These are phyloP conservation scores for Groenewaldozyma tartarivorans DNA, from an alignment of 805 yeast genomes.

Conservation along the genomic window DNA sequence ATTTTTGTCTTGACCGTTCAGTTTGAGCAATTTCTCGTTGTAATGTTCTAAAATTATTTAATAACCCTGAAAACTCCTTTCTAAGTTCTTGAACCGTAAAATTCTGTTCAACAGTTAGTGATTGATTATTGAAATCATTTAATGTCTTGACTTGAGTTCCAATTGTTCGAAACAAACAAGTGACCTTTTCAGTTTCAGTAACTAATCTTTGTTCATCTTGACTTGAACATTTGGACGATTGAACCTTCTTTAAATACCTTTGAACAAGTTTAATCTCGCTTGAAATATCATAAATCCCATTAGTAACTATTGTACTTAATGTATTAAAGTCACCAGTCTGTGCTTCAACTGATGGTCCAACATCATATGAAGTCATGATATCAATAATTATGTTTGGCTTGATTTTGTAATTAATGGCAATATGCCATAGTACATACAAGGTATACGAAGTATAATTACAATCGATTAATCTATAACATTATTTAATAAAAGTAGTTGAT, in stretches of 20 bases:
- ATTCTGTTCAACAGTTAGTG: conserved; percentile 15
- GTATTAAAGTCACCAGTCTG: conserved; percentile 10
- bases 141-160: conserved; percentile 12
- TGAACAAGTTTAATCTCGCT: conserved; percentile 10
- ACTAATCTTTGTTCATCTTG: conserved; percentile 11
- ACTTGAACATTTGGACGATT: conserved; percentile 3
- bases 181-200: conserved; percentile 11
- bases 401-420: too few relatives aligned
- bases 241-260: conserved; percentile 7
- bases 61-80: conserved; percentile 46
- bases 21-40: conserved; percentile 42
- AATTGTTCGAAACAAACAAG: conserved; percentile 12
- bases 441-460: too few relatives aligned
- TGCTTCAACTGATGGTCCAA: conserved; percentile 3
- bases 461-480: too few relatives aligned
- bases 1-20: conserved; percentile 21
- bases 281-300: conserved; percentile 11
- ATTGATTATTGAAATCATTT: conserved; percentile 10
- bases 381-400: too few relatives aligned
- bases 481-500: neutral
- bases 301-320: conserved; percentile 10
- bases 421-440: too few relatives aligned
- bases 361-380: neutral
- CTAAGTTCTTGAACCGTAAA: conserved; percentile 44
- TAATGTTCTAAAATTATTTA: conserved; percentile 34